These are phyloP conservation scores for Lenzites betulinus DNA, from an alignment of 768 basidiomycete genomes.

Conservation along the genomic window DNA sequence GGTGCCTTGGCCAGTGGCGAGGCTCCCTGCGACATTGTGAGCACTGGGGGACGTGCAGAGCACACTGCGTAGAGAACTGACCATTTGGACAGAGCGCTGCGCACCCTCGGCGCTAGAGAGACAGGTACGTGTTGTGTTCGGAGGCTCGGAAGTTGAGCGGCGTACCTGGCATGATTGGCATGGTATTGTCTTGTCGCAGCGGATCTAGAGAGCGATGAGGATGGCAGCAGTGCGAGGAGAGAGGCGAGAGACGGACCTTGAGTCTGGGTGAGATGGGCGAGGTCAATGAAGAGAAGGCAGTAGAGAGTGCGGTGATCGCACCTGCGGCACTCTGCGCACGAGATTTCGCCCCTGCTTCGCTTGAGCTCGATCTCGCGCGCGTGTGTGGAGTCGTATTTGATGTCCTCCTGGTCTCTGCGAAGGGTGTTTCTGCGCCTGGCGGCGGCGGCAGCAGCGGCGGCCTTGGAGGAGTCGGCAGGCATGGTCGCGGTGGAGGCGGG, in stretches of 20 bases:
- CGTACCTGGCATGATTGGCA: slow-evolving; percentile 74
- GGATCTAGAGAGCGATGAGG: slow-evolving; percentile 56
- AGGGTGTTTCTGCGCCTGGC: slow-evolving; percentile 26
- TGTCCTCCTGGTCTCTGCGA: slow-evolving; percentile 29
- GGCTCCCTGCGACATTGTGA: slow-evolving; percentile 47
- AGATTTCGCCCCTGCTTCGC: slow-evolving; percentile 73
- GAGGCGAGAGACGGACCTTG: slow-evolving; percentile 23
- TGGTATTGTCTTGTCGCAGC: slow-evolving; percentile 81
- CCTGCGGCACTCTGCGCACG: slow-evolving; percentile 79
- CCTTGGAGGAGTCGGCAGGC: slow-evolving; percentile 30
- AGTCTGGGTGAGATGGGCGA: slow-evolving; percentile 21
- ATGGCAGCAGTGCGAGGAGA: background rate
- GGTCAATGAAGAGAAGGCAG: slow-evolving; percentile 4
- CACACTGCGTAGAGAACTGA: slow-evolving; percentile 28
- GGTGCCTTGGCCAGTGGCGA: slow-evolving; percentile 80
- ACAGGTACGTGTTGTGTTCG: background rate
- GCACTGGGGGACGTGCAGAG: background rate
- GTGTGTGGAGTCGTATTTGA: slow-evolving; percentile 28
- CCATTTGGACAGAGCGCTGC: slow-evolving; percentile 74
- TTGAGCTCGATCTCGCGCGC: slow-evolving; percentile 66
- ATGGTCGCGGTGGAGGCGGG: slow-evolving; percentile 23
- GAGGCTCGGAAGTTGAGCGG: background rate
- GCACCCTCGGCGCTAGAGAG: slow-evolving; percentile 62
- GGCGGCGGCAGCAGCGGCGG: slow-evolving; percentile 18
- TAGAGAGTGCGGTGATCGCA: slow-evolving; percentile 48